Conservation (phyloP, 2,329 filamentous ascomycete species). For the Colletotrichum gigasporum region DNA sequence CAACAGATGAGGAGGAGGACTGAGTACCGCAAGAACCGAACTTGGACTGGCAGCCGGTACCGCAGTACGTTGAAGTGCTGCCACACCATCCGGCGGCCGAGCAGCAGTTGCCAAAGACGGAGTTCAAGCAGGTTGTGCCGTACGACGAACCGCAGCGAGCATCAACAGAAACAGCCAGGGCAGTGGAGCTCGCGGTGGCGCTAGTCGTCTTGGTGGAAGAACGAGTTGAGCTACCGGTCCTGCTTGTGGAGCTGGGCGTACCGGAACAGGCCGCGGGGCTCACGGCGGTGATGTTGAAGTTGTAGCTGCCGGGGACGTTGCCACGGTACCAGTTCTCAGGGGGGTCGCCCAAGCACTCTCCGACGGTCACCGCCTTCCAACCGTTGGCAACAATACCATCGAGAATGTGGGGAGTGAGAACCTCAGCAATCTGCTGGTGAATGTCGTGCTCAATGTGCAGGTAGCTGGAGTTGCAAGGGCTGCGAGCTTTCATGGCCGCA, state of each 20-base stretch:
- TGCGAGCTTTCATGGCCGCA: conserved; percentile 38
- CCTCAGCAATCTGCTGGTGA: conserved; percentile 52
- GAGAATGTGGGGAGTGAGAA: conserved; percentile 47
- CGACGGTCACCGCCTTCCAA: conserved; percentile 51
- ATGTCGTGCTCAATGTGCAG: conserved; percentile 52
- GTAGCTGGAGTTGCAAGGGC: conserved; percentile 38
- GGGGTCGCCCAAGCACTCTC: conserved; percentile 56
- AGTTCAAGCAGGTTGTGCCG: conserved; percentile 44
- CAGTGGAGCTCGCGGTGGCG: conserved; percentile 32
- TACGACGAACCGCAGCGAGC: conserved; percentile 44
- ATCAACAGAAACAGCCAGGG: conserved; percentile 40
- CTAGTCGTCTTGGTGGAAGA: conserved; percentile 29
- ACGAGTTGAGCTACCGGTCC: conserved; percentile 20
- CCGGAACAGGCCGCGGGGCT: conserved; percentile 12
- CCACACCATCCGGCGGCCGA: conserved; percentile 51
- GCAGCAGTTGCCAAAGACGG: conserved; percentile 49
- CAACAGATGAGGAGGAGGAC: background rate
- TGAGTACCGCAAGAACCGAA: conserved; percentile 31
- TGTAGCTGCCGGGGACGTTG: conserved; percentile 33
- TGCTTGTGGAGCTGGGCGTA: conserved; percentile 24
- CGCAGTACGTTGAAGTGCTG: conserved; percentile 34
- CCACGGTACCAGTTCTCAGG: conserved; percentile 56
- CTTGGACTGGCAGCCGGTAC: conserved; percentile 29
- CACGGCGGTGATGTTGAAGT: conserved; percentile 30
- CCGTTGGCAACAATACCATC: conserved; percentile 35